Evolutionary conservation across 305 asterid genomes (phyloP).

Genomic region (Andrographis paniculata): DNA sequence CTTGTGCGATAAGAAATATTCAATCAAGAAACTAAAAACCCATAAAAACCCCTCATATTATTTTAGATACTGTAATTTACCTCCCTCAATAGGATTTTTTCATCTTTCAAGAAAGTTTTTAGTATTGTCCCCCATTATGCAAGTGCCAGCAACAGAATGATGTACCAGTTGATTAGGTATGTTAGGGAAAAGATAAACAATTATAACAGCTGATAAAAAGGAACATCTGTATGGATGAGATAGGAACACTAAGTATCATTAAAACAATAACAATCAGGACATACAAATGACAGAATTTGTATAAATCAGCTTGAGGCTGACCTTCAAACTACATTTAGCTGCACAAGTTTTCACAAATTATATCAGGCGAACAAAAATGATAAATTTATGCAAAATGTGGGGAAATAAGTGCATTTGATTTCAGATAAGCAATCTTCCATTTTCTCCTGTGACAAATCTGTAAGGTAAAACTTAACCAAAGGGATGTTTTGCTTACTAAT

Average conservation of each 20-base stretch:
- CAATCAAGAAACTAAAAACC: too few species aligned
- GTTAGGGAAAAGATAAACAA: not conserved
- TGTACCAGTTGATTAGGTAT: conserved; percentile 1
- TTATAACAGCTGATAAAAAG: not conserved
- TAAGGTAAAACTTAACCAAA: conserved; percentile 11
- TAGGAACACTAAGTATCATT: conserved; percentile 6
- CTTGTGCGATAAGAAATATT: too few species aligned
- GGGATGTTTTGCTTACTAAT: conserved; percentile 15
- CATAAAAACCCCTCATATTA: too few species aligned
- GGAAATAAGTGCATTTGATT: too few species aligned
- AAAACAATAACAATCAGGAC: not conserved
- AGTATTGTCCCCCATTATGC: too few species aligned
- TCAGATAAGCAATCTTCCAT: not conserved
- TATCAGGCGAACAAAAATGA: conserved; percentile 12
- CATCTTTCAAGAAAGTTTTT: too few species aligned
- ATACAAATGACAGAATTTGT: not conserved
- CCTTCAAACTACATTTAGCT: conserved; percentile 1
- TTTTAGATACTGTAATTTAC: too few species aligned
- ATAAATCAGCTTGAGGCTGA: not conserved
- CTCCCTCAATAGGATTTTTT: too few species aligned
- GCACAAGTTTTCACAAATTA: conserved; percentile 10
- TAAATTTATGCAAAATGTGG: too few species aligned
- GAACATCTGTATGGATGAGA: not conserved
- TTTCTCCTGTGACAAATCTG: conserved; percentile 3
- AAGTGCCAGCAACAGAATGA: not conserved